A percentile compares a stretch with the other conserved stretches of the same genome.
Evolutionary conservation across 2,329 filamentous ascomycete genomes (phyloP).

Genomic region (Corniculantispora saksenae): DNA sequence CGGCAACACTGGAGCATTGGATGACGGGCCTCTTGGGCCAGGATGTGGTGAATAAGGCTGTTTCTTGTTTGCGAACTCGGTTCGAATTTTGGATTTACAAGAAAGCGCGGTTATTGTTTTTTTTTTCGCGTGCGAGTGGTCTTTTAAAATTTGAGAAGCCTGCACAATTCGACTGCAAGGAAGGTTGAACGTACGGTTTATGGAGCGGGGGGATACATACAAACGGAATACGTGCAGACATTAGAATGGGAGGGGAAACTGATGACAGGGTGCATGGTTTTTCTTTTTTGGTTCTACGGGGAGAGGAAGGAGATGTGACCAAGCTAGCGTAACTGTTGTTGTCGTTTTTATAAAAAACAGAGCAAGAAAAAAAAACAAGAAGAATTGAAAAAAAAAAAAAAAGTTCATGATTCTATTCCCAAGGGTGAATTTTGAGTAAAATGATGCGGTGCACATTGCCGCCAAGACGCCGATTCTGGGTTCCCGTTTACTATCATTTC

Average conservation of each 20-base stretch:
- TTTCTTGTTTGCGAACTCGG: neutral
- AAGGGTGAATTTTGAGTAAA: neutral
- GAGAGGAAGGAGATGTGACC: neutral
- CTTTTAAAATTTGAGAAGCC: neutral
- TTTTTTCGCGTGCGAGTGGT: neutral
- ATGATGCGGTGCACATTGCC: neutral
- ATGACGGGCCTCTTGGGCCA: neutral
- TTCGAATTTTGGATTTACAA: slow-evolving; percentile 7
- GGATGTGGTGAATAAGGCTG: too few species aligned
- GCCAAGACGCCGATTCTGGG: neutral
- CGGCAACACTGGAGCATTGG: slow-evolving; percentile 14
- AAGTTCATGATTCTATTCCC: slow-evolving; percentile 4
- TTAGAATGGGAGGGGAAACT: neutral
- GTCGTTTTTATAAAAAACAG: neutral
- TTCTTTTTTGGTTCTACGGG: neutral
- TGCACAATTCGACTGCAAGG: too few species aligned
- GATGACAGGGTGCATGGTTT: neutral
- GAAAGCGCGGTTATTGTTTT: neutral
- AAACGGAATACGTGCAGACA: neutral
- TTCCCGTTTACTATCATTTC: neutral
- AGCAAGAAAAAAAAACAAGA: neutral
- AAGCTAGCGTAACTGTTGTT: neutral
- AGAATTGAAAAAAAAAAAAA: neutral
- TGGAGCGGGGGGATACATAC: neutral
- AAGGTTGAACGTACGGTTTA: neutral